Conservation (phyloP, 805 yeast species). For the Scheffersomyces stipitis region DNA sequence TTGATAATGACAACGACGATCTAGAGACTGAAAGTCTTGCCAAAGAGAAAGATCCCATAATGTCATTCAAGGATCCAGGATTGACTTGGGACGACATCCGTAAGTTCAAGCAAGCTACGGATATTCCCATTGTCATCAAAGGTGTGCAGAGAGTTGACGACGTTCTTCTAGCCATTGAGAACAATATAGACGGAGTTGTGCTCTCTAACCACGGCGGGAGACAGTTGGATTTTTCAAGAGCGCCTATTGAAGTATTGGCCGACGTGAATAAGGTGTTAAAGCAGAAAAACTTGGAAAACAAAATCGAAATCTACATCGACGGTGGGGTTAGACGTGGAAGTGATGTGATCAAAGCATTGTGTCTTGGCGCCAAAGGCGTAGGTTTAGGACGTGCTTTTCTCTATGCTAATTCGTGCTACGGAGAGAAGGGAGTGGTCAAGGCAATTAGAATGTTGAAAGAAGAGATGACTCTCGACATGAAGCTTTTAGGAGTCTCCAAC, state of each 20-base stretch:
- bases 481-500: constrained; percentile 69
- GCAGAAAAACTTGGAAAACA: constrained; percentile 45
- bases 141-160: constrained; percentile 88
- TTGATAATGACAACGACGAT: constrained; percentile 26
- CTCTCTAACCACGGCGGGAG: constrained; percentile 90
- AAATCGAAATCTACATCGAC: constrained; percentile 57
- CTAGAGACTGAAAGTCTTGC: constrained; percentile 15
- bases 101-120: constrained; percentile 54
- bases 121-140: constrained; percentile 68
- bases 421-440: constrained; percentile 62
- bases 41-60: constrained; percentile 12
- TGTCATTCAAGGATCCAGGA: constrained; percentile 46
- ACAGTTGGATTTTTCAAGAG: constrained; percentile 79
- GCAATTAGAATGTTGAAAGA: constrained; percentile 63
- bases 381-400: constrained; percentile 69
- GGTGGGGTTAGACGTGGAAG: constrained; percentile 73
- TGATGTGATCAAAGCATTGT: constrained; percentile 63
- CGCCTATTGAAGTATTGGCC: constrained; percentile 72
- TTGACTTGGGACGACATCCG: constrained; percentile 65
- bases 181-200: constrained; percentile 77
- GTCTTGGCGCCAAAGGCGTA: constrained; percentile 69
- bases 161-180: constrained; percentile 67
- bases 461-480: constrained; percentile 76
- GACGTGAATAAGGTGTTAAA: constrained; percentile 60
- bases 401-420: constrained; percentile 63